Base-by-base conservation (phyloP, 176 grass and related monocot species). In the Avena insularis region DNA sequence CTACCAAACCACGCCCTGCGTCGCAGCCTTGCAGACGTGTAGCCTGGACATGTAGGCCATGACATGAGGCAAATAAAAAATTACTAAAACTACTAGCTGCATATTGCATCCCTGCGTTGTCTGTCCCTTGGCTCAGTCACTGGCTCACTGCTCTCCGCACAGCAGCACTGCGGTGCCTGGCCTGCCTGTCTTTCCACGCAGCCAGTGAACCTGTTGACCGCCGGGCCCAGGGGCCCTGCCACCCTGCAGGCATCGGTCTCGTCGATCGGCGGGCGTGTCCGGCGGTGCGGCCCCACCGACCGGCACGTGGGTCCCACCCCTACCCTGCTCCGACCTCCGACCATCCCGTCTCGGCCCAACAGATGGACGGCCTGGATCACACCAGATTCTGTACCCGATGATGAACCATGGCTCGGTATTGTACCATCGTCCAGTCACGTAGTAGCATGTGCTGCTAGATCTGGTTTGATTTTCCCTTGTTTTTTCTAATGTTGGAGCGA, bases 221-320 rank as follows among this genome's bases (percentile, higher is more conserved):
- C 82, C 49, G 53, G 51, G 17, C 69, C 46, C 53, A 43, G 1
- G 64, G 88, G 65, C 73, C 76, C 61, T 76, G 11, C 61, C 71
- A 56, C 71, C 59, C 38, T 77, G 90, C 69, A 83, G 15, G 81
- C 90, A 64, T 78, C 63, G 82, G 85, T 29, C 89, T 38, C 38
- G 86, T 85, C 86, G 82, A 87, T 91, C 75, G 23, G 78, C 82
- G 55, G 23, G 78, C 82, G 55, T 91, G 86, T 88, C 90, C 71
- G 86, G 16, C 70, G 80, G 57, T 70, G 51, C 21, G 48, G 83
- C 56, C 21, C 84, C 72, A 66, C 73, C 85, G 19, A 61, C 76
- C 83, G 80, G 84, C 64, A 4, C 0, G 23, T 2, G 35, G 82
- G 51, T 0, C 87, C 87, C 75, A 0, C 56, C 2, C 12, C 13